Evolutionary conservation across 495 filamentous ascomycete genomes (phyloP), one percentile per base, ranked within the genome.

Genomic region (Annulohypoxylon nitens): DNA sequence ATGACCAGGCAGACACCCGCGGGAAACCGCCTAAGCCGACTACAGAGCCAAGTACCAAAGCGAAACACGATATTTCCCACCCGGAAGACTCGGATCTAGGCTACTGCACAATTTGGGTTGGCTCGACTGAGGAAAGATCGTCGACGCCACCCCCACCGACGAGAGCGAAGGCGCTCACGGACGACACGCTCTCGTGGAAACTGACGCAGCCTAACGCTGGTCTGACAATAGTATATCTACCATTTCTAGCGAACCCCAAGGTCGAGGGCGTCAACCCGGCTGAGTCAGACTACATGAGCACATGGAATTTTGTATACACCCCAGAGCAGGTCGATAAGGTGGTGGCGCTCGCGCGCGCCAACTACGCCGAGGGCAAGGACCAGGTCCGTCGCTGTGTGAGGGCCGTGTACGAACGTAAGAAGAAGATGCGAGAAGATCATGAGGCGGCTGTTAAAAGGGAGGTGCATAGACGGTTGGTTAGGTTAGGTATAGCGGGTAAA

Each of bases 241-340:
- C 96, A 2, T 89, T 97, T 69, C 83, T 98, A 9, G 89, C 90
- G 16, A 98, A 99, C 78, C 86, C 90, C 0, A 88, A 90, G 18
- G 92, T 95, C 0, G 86, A 86, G 5, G 91, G 88, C 58, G 91
- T 98, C 26, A 90, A 97, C 77, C 95, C 96, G 0, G 88, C 91
- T 37, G 88, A 85, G 11, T 89, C 88, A 65, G 92, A 94, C 57
- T 99, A 94, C 83, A 87, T 98, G 80, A 93, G 89, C 73, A 99
- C 96, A 1, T 98, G 96, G 96, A 99, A 98, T 79, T 98, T 98
- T 78, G 89, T 97, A 48, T 98, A 97, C 81, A 94, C 92, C 37
- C 92, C 94, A 0, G 87, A 93, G 64, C 90, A 98, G 76, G 86
- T 98, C 53, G 95, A 97, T 61, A 86, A 87, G 23, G 91, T 95